These are phyloP conservation scores for Phytophthora multivora DNA, from an alignment of 352 stramenopile genomes.

Conservation along the genomic window DNA sequence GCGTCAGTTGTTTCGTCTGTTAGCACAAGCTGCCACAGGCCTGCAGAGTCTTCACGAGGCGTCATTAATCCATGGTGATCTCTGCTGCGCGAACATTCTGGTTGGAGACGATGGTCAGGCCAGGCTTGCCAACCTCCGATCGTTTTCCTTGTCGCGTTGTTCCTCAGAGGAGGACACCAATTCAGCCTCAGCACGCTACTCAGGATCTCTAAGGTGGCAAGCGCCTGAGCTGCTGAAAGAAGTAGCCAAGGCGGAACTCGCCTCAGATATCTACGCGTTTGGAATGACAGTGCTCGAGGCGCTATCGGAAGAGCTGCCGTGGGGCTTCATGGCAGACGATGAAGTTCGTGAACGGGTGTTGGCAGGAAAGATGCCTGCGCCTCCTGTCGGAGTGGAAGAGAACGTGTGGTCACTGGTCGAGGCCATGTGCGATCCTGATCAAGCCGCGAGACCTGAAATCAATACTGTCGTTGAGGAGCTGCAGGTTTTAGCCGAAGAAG, in stretches of 20 bases:
- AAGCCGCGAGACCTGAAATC: conserved; percentile 51
- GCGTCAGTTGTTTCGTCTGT: conserved; percentile 41
- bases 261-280: conserved; percentile 68
- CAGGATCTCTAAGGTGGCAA: conserved; percentile 55
- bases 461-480: conserved; percentile 50
- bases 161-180: neutral
- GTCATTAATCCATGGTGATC: conserved; percentile 49
- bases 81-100: conserved; percentile 63
- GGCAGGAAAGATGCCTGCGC: conserved; percentile 44
- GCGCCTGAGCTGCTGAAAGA: conserved; percentile 50
- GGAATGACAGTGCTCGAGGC: conserved; percentile 73
- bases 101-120: conserved; percentile 63
- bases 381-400: conserved; percentile 44
- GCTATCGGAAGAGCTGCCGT: conserved; percentile 61
- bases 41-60: conserved; percentile 63
- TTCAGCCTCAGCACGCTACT: neutral
- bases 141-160: conserved; percentile 37
- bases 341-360: conserved; percentile 47
- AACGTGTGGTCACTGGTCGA: conserved; percentile 51
- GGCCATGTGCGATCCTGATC: conserved; percentile 60
- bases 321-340: conserved; percentile 54
- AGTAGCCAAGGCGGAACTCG: conserved; percentile 23
- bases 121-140: conserved; percentile 55
- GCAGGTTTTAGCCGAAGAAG: conserved; percentile 50
- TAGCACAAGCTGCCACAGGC: conserved; percentile 53